Conservation (phyloP, 345 rosid species). For the Syzygium aromaticum region DNA sequence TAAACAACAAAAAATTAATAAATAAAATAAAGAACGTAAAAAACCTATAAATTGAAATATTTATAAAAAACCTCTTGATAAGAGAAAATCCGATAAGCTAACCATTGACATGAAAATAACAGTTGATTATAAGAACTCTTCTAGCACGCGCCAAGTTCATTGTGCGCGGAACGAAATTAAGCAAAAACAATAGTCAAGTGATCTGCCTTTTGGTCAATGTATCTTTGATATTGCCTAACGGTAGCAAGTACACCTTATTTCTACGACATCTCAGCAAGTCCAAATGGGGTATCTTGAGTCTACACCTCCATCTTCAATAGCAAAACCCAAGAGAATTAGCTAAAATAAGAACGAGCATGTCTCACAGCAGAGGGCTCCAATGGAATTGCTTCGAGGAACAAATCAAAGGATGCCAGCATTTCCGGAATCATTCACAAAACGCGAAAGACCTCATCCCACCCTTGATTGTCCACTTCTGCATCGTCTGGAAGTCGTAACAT, state of each 20-base stretch:
- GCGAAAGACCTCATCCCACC: constrained; percentile 90
- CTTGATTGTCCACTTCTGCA: constrained; percentile 60
- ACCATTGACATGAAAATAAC: neutral
- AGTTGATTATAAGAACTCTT: neutral
- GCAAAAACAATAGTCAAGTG: neutral
- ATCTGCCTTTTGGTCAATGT: neutral
- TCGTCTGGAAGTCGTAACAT: constrained; percentile 81
- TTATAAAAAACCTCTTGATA: neutral
- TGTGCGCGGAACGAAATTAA: neutral
- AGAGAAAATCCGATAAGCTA: neutral
- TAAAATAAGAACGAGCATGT: neutral
- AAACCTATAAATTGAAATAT: neutral
- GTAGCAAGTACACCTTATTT: neutral
- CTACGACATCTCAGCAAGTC: neutral
- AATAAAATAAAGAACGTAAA: neutral
- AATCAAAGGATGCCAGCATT: constrained; percentile 70
- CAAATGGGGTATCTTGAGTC: neutral
- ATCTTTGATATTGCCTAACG: neutral
- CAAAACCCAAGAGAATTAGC: neutral
- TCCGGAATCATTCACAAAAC: constrained; percentile 76
- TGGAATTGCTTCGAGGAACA: constrained; percentile 70
- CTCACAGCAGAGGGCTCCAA: constrained; percentile 69
- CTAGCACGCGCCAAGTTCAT: neutral
- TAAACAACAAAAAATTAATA: too few relatives aligned
- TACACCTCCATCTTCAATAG: neutral